Evolutionary conservation across 2,329 filamentous ascomycete species (phyloP).

Genomic region (Alternaria ethzedia): DNA sequence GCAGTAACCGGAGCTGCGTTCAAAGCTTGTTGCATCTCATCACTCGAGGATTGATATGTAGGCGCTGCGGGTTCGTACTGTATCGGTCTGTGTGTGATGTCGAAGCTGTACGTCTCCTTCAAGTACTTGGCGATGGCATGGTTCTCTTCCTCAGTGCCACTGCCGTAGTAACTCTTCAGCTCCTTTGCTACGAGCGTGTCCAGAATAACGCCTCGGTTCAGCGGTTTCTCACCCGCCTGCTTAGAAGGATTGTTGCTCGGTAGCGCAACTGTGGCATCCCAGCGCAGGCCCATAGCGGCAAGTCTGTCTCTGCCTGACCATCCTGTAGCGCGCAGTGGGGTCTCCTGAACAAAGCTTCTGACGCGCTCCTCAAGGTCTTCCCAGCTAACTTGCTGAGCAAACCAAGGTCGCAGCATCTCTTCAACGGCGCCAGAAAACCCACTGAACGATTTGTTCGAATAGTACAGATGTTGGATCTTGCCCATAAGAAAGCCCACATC

Average conservation of each 20-base stretch:
- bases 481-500: constrained; percentile 26
- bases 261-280: constrained; percentile 12
- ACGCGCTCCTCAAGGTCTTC: constrained; percentile 25
- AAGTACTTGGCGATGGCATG: constrained; percentile 26
- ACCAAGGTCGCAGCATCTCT: constrained; percentile 21
- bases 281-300: constrained; percentile 32
- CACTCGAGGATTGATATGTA: constrained; percentile 15
- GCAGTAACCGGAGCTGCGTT: neutral
- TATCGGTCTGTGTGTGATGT: constrained; percentile 11
- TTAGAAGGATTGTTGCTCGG: neutral
- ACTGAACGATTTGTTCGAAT: neutral
- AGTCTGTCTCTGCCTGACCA: constrained; percentile 28
- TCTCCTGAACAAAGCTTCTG: constrained; percentile 23
- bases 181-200: constrained; percentile 29
- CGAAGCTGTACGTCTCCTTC: constrained; percentile 22
- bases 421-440: constrained; percentile 10
- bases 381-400: constrained; percentile 17
- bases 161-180: constrained; percentile 25
- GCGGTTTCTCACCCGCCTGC: constrained; percentile 5
- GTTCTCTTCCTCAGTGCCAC: constrained; percentile 26
- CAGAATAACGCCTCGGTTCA: constrained; percentile 17
- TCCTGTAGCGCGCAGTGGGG: constrained; percentile 24
- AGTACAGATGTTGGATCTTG: constrained; percentile 24
- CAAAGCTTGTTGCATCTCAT: constrained; percentile 18
- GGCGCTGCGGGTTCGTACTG: neutral